A percentile compares a stretch with the other conserved stretches of the same genome.
phyloP scores from a whole-genome alignment of 2,329 filamentous ascomycete species.

The Colletotrichum camelliae region DNA sequence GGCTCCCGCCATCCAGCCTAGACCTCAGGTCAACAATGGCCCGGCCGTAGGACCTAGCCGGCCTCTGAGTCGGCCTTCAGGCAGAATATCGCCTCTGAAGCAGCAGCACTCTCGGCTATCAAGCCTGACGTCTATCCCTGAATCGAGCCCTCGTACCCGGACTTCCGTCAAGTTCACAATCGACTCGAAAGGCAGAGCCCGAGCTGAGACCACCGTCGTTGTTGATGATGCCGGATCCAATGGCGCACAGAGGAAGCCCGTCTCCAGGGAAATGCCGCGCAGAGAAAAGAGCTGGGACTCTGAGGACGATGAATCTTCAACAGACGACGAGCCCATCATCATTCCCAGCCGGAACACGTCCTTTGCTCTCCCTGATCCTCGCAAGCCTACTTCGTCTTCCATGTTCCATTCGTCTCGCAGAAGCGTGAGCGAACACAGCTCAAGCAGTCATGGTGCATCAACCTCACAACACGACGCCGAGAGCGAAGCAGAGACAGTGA shows the following conservation, averaged over 20 bases:
- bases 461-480: conserved; percentile 45
- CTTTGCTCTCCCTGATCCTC: conserved; percentile 61
- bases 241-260: background rate
- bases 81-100: conserved; percentile 60
- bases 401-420: conserved; percentile 53
- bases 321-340: conserved; percentile 69
- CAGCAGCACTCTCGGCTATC: conserved; percentile 52
- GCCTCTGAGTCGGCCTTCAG: conserved; percentile 44
- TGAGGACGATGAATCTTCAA: conserved; percentile 61
- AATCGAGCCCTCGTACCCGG: conserved; percentile 51
- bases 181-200: conserved; percentile 64
- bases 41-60: conserved; percentile 37
- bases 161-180: conserved; percentile 68
- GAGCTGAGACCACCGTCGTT: conserved; percentile 56
- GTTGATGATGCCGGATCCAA: conserved; percentile 34
- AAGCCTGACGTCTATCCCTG: conserved; percentile 63
- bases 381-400: conserved; percentile 50
- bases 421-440: conserved; percentile 56
- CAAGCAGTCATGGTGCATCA: conserved; percentile 40
- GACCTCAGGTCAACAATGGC: conserved; percentile 34
- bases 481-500: conserved; percentile 65
- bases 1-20: conserved; percentile 49
- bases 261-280: conserved; percentile 29
- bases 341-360: conserved; percentile 66
- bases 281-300: conserved; percentile 46